Evolutionary conservation across 2,329 filamentous ascomycete species (phyloP), one percentile per base, ranked within the genome.

Genomic region (Stagonosporopsis tanaceti): DNA sequence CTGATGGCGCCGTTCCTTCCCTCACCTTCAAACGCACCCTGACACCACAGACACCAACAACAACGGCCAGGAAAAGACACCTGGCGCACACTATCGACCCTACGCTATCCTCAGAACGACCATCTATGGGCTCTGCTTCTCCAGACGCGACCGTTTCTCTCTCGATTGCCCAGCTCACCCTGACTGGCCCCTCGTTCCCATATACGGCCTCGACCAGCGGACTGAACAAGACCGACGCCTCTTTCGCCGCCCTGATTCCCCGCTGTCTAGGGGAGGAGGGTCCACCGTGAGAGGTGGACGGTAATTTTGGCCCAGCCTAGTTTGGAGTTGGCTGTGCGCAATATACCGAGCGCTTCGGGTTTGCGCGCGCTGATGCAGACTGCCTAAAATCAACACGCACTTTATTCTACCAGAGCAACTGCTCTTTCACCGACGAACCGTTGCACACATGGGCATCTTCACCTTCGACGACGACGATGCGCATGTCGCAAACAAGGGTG

Each of bases 231-330:
- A 77, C 71, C 47, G 79, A 81, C 64, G 79, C 79, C 24, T 80
- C 77, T 63, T 82, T 82, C 66, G 79, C 76, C n/a, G 71, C 75
- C 45, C 71, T 81, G 72, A 68, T 80, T 57, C 81, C 45, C 35
- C 6, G 80, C 78, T 75, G 66, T 69, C 64, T 81, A 81, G 75
- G 77, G 69, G 79, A 75, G 70, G 70, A 67, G 63, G 74, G 81
- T 82, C 81, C 81, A 79, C 80, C 80, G 78, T 83, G 79, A 83
- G 64, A 66, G 80, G 80, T 80, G 81, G 81, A 82, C 80, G 80
- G 80, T 81, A 81, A 78, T 69, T 66, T 69, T 61, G 61, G 65
- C 54, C 50, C 48, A 39, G 48, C 50, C 45, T 53, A 64, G 56
- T 50, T 62, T 39, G 54, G 63, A 60, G 50, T 65, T 66, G 64